Base-by-base conservation (phyloP, 495 filamentous ascomycete species). In the Daldinia grandis region DNA sequence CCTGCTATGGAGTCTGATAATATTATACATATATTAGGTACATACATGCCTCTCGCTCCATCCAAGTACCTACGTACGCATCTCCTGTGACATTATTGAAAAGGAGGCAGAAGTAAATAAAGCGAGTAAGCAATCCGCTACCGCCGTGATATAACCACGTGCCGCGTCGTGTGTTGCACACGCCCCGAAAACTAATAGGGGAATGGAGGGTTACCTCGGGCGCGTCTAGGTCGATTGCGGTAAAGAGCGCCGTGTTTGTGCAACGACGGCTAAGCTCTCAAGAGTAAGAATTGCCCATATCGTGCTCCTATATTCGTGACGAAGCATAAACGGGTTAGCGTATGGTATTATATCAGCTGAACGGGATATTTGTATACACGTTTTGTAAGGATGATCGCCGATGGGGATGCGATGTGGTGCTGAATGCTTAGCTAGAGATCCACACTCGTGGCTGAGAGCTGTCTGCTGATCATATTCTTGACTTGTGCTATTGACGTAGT, bases 281-380 rank as follows among this genome's bases (percentile, higher is more conserved):
- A 10, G 75, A 61, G 40, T 77, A 88, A 1, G 87, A 88, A 76
- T 95, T 95, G 50, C 92, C 92, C 77, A 94, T 82, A 67, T 93
- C 90, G 76, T 95, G 92, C 77, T 95, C 92, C 91, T 94, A 68
- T 64, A 65, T 35, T 35, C 14, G 12, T 35, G 33, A 35, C 33
- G 8, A 47, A 24, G 1, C 42, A 6, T 9, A 24, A 47, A 24
- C 17, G 42, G 42, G 19, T 47, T 47, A 47, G 42, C 17, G 42
- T 47, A 47, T 21, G 19, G 21, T 47, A 47, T 47, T 47, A 24
- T 24, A 19, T 47, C 42, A 47, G 42, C 42, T 47, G 42, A 47
- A 47, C 42, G 19, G 42, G 17, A 47, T 47, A 47, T 10, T 47
- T 24, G 42, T 47, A 24, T 47, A 47, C 19, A 47, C 42, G 2